Conservation (phyloP, 140 eudicot species). For the Erigeron philadelphicus region DNA sequence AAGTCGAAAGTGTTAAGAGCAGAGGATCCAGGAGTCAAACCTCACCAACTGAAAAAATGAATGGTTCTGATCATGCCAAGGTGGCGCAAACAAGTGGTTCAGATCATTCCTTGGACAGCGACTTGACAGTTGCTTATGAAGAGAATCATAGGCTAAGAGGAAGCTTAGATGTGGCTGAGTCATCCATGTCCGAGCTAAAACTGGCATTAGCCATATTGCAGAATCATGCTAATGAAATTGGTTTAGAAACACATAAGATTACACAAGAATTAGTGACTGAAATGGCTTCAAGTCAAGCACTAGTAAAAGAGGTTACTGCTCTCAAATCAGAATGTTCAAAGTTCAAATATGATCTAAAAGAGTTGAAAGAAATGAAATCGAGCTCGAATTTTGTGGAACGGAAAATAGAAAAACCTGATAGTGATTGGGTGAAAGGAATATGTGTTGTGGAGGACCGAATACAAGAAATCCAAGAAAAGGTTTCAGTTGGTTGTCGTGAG, state of each 20-base stretch:
- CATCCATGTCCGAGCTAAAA: constrained; percentile 66
- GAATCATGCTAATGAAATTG: constrained; percentile 61
- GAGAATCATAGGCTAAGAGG: constrained; percentile 61
- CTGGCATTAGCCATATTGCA: constrained; percentile 57
- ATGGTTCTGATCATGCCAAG: constrained; percentile 35
- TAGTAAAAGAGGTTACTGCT: constrained; percentile 55
- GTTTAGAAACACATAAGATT: constrained; percentile 57
- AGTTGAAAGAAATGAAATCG: constrained; percentile 39
- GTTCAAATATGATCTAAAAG: constrained; percentile 52
- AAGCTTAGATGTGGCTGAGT: constrained; percentile 74
- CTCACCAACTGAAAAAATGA: constrained; percentile 40
- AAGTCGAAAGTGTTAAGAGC: constrained; percentile 55
- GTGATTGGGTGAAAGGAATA: constrained; percentile 27
- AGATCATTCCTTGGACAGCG: constrained; percentile 46
- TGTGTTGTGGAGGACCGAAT: constrained; percentile 44
- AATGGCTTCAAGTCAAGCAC: constrained; percentile 54
- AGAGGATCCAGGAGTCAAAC: constrained; percentile 41
- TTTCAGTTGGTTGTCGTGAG: constrained; percentile 37
- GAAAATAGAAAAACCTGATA: constrained; percentile 16
- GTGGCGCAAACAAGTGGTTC: constrained; percentile 26
- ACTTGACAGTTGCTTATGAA: constrained; percentile 48
- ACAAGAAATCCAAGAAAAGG: constrained; percentile 56
- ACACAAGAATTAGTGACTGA: constrained; percentile 47
- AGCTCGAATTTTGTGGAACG: constrained; percentile 32
- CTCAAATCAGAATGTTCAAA: constrained; percentile 66